Conservation (phyloP, 2,329 filamentous ascomycete species). For the Cytospora paraplurivora region DNA sequence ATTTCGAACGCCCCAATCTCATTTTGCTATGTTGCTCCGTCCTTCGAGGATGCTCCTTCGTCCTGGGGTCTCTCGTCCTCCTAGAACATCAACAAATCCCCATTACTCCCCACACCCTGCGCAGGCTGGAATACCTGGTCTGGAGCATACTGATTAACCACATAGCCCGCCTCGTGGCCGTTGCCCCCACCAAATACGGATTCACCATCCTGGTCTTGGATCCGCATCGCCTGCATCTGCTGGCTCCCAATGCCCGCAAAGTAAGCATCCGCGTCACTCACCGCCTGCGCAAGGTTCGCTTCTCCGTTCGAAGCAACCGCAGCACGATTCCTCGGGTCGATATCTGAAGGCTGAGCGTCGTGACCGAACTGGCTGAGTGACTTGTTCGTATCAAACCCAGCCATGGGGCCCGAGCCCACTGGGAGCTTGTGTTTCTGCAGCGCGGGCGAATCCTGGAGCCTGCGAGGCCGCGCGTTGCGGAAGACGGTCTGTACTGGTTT, state of each 20-base stretch:
- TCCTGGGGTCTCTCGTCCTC: neutral
- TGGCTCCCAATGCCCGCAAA: conserved; percentile 77
- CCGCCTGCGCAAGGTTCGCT: conserved; percentile 65
- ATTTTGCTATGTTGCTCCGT: neutral
- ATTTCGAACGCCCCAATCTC: neutral
- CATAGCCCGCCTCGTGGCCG: conserved; percentile 58
- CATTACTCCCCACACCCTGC: conserved; percentile 64
- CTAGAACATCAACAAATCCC: conserved; percentile 70
- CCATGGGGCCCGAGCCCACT: conserved; percentile 46
- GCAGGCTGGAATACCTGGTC: conserved; percentile 74
- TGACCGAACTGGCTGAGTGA: conserved; percentile 60
- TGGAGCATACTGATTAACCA: conserved; percentile 81
- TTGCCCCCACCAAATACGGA: conserved; percentile 61
- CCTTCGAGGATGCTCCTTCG: neutral
- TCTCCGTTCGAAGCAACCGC: conserved; percentile 32
- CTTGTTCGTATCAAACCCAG: conserved; percentile 57
- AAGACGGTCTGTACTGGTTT: conserved; percentile 98
- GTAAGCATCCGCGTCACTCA: conserved; percentile 86
- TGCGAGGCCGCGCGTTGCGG: conserved; percentile 79
- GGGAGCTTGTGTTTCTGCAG: conserved; percentile 73
- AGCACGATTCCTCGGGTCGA: conserved; percentile 46
- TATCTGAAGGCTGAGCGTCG: conserved; percentile 54
- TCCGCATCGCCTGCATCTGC: conserved; percentile 72
- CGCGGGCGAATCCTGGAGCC: conserved; percentile 79
- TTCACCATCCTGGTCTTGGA: conserved; percentile 62